A percentile compares a stretch with the other conserved stretches of the same genome.
phyloP scores from a whole-genome alignment of 2,329 filamentous ascomycete genomes.

The Hyphodiscus sp. region DNA sequence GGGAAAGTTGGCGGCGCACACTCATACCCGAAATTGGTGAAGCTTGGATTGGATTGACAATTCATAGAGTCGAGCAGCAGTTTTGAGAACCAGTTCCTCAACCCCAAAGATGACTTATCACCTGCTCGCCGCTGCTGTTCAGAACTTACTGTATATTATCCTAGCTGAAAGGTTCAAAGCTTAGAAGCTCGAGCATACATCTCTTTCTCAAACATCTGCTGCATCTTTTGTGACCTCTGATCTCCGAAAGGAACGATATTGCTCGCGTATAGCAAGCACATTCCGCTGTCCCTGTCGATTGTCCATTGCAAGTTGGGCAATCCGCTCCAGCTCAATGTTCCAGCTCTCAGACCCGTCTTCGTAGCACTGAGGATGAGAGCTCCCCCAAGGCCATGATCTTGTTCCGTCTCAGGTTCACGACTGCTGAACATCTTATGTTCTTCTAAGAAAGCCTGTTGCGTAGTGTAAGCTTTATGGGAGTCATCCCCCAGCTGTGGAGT shows the following conservation, averaged over 20 bases:
- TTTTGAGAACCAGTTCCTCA: too few relatives aligned
- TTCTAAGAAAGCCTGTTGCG: not conserved
- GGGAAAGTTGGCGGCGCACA: too few relatives aligned
- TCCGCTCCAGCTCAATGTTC: slow-evolving; percentile 39
- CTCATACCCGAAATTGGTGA: too few relatives aligned
- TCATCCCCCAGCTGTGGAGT: slow-evolving; percentile 35
- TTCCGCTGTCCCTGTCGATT: slow-evolving; percentile 32
- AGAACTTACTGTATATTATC: not conserved
- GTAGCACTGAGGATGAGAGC: slow-evolving; percentile 16
- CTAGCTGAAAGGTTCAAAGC: not conserved
- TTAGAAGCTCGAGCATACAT: slow-evolving; percentile 28
- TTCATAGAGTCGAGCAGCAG: too few relatives aligned
- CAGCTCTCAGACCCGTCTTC: slow-evolving; percentile 32
- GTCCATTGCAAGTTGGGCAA: slow-evolving; percentile 41
- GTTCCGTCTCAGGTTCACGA: not conserved
- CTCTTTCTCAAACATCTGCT: slow-evolving; percentile 36
- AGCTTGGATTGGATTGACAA: too few relatives aligned
- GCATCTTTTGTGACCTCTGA: slow-evolving; percentile 28
- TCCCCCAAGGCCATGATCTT: not conserved
- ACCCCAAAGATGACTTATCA: too few relatives aligned
- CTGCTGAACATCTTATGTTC: not conserved
- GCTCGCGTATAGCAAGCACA: slow-evolving; percentile 36
- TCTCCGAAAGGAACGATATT: slow-evolving; percentile 39
- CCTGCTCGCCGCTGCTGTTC: too few relatives aligned
- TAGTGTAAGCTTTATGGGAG: slow-evolving; percentile 19